phyloP scores from a whole-genome alignment of 164 flowering plant species.

The Buxus sempervirens region DNA sequence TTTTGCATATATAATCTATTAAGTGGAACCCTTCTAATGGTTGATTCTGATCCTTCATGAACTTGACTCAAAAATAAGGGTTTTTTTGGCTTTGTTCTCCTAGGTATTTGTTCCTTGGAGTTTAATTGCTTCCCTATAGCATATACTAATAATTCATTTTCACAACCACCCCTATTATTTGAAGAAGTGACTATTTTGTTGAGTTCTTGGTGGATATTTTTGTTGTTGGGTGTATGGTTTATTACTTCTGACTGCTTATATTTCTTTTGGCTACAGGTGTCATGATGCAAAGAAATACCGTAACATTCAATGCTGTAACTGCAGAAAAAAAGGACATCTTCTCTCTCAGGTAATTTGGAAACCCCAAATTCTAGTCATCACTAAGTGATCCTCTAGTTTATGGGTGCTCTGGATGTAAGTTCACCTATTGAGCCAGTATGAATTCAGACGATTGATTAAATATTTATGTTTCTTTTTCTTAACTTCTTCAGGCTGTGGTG shows the following conservation, averaged over 20 bases:
- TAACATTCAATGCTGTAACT: conserved; percentile 19
- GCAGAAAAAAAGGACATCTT: conserved; percentile 24
- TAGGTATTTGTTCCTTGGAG: too few species aligned
- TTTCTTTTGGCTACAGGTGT: conserved; percentile 31
- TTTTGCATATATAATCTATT: too few species aligned
- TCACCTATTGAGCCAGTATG: neutral
- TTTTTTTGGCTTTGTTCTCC: too few species aligned
- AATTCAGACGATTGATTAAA: neutral
- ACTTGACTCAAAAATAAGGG: too few species aligned
- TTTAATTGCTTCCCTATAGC: too few species aligned
- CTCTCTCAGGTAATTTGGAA: conserved; percentile 25
- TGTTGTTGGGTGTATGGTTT: neutral
- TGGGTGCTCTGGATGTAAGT: neutral
- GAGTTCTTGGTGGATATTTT: neutral
- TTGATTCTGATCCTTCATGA: too few species aligned
- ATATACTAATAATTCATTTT: too few species aligned
- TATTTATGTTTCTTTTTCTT: neutral
- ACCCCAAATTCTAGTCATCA: neutral
- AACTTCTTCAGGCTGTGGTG: conserved; percentile 27
- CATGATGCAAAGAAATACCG: conserved; percentile 20
- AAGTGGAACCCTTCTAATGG: too few species aligned
- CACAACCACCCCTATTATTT: too few species aligned
- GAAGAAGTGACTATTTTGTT: too few species aligned
- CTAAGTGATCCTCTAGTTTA: neutral
- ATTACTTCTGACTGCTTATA: neutral